Evolutionary conservation across 2,329 filamentous ascomycete species (phyloP).

Genomic region (Aspergillus oerlinghausenensis): DNA sequence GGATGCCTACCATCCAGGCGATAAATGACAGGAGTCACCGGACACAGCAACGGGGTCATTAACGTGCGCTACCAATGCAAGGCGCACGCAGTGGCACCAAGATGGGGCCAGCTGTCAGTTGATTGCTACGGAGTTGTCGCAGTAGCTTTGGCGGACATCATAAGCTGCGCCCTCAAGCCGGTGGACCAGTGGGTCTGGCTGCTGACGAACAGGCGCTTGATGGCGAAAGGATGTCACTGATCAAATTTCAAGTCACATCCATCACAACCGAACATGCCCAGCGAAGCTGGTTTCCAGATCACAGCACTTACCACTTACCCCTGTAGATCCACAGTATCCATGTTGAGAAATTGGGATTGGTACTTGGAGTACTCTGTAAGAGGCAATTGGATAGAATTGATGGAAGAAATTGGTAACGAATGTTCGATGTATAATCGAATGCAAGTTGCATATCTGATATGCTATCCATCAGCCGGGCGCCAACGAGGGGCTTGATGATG

Average conservation of each 20-base stretch:
- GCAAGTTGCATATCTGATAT: neutral
- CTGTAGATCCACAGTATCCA: neutral
- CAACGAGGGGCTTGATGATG: neutral
- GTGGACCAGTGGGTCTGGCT: neutral
- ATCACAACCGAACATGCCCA: neutral
- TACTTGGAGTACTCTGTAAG: neutral
- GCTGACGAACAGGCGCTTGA: neutral
- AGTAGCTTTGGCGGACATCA: neutral
- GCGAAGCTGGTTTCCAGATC: neutral
- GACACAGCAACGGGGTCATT: neutral
- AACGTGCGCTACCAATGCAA: neutral
- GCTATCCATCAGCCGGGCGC: neutral
- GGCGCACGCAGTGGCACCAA: neutral
- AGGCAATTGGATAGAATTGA: neutral
- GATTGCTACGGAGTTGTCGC: neutral
- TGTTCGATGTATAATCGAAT: neutral
- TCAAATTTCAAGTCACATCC: neutral
- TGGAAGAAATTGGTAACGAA: neutral
- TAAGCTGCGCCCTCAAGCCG: neutral
- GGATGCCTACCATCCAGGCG: no score
- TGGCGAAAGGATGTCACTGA: neutral
- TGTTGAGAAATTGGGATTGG: neutral
- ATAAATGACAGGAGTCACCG: neutral
- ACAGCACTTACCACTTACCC: neutral
- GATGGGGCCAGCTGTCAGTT: neutral